Evolutionary conservation across 1,284 basidiomycete species (phyloP), one percentile per base, ranked within the genome.

Genomic region (Cryptococcus sp.): DNA sequence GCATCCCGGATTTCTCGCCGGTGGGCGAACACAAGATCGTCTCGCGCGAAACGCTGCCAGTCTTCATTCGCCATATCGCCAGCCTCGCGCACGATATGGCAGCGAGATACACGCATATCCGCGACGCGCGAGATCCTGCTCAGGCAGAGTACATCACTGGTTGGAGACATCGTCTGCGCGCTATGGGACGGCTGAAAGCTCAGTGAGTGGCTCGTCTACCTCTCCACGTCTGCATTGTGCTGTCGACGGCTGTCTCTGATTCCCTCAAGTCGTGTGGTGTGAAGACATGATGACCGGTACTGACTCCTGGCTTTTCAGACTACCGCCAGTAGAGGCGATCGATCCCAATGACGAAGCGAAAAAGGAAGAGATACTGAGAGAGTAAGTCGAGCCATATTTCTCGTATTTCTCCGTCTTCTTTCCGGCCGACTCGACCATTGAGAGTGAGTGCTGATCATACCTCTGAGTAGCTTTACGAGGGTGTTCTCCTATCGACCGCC

Each of bases 21-120:
- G 83, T 96, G 46, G 93, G 93, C 19, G 86, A 89, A 69, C 94
- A 91, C 83, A 95, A 95, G 81, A 84, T 97, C 61, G 89, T 97
- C 47, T 93, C 91, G 5, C 88, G 89, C 10, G 85, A 87, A 62
- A 89, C 87, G 61, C 81, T 98, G 11, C 90, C 94, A 2, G 80
- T 88, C 20, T 82, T 95, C 47, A 86, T 95, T 35, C 83, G 94
- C 25, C 91, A 95, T 72, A 84, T 96, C 50, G 88, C 90, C 62
- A 80, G 94, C 49, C 81, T 93, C 55, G 86, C 89, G 3, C 90
- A 94, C 78, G 90, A 91, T 84, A 92, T 95, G 73, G 88, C 90
- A 1, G 86, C 87, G 44, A 86, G 94, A 38, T 95, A 89, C 73
- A 82, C 87, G 64, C 83, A 86, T 62, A 93, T 73, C 20, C 50